phyloP scores from a whole-genome alignment of 805 yeast species.

The Citeromyces matritensis region DNA sequence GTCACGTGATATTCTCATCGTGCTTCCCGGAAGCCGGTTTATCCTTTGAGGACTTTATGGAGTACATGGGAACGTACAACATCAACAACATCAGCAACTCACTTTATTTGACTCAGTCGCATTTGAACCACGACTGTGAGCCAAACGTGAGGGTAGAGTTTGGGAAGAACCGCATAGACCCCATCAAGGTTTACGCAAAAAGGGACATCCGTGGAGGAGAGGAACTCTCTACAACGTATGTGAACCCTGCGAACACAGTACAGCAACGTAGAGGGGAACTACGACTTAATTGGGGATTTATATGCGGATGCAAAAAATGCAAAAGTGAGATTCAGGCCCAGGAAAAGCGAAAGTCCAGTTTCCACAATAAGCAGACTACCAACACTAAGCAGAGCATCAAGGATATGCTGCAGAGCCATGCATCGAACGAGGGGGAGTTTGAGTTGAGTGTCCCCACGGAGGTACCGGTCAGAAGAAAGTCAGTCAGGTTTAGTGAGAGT shows the following conservation, averaged over 20 bases:
- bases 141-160: conserved; percentile 49
- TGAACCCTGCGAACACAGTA: conserved; percentile 47
- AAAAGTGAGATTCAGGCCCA: conserved; percentile 30
- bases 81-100: conserved; percentile 59
- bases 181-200: conserved; percentile 45
- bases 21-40: conserved; percentile 22
- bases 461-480: conserved; percentile 32
- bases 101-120: conserved; percentile 47
- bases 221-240: conserved; percentile 57
- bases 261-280: conserved; percentile 50
- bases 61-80: conserved; percentile 57
- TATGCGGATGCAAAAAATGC: conserved; percentile 56
- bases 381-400: conserved; percentile 21
- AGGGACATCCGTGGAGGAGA: conserved; percentile 46
- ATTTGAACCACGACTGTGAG: conserved; percentile 63
- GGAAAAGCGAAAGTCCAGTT: conserved; percentile 26
- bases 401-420: conserved; percentile 22
- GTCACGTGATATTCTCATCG: conserved; percentile 29
- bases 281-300: conserved; percentile 68
- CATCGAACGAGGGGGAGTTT: conserved; percentile 20
- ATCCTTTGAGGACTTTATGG: conserved; percentile 38
- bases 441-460: conserved; percentile 30
- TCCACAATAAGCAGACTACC: background rate
- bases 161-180: conserved; percentile 25
- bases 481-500: conserved; percentile 50